Conservation (phyloP, 805 yeast genomes). For the Kuraishia capsulata region DNA sequence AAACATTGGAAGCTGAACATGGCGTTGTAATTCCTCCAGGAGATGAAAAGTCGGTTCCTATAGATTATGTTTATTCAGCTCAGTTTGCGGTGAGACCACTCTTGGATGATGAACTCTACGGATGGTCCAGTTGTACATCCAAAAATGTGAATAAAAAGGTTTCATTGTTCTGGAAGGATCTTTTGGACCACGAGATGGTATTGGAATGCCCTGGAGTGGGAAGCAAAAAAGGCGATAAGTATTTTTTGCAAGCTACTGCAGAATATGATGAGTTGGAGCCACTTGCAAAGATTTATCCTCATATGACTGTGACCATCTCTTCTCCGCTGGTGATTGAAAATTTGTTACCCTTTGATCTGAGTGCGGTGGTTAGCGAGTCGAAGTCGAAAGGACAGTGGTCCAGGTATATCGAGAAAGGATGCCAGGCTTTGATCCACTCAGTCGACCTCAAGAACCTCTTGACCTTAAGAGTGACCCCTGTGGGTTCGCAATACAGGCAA, state of each 20-base stretch:
- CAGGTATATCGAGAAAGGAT: conserved; percentile 54
- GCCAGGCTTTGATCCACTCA: conserved; percentile 66
- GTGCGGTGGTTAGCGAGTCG: conserved; percentile 70
- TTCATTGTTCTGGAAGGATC: conserved; percentile 55
- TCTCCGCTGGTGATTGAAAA: conserved; percentile 87
- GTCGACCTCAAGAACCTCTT: conserved; percentile 66
- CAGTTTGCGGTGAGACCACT: conserved; percentile 55
- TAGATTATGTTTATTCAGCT: conserved; percentile 54
- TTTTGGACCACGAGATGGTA: conserved; percentile 40
- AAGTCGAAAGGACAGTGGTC: conserved; percentile 59
- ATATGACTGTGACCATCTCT: conserved; percentile 63
- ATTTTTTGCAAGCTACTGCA: conserved; percentile 64
- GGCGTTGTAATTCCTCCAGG: conserved; percentile 43
- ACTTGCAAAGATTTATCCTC: conserved; percentile 70
- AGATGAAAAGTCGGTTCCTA: conserved; percentile 58
- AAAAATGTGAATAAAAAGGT: not conserved
- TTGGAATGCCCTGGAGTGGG: conserved; percentile 48
- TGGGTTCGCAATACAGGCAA: conserved; percentile 48
- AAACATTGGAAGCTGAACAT: too few relatives aligned
- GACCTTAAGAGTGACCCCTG: conserved; percentile 60
- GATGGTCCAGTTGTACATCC: conserved; percentile 45
- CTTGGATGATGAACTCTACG: conserved; percentile 36
- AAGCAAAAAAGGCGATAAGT: conserved; percentile 21
- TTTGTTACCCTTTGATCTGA: conserved; percentile 72
- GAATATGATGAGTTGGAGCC: conserved; percentile 58